A percentile compares a stretch with the other conserved stretches of the same genome.
These are phyloP conservation scores for Flaveria linearis DNA, from an alignment of 129 eudicot species.

Conservation along the genomic window DNA sequence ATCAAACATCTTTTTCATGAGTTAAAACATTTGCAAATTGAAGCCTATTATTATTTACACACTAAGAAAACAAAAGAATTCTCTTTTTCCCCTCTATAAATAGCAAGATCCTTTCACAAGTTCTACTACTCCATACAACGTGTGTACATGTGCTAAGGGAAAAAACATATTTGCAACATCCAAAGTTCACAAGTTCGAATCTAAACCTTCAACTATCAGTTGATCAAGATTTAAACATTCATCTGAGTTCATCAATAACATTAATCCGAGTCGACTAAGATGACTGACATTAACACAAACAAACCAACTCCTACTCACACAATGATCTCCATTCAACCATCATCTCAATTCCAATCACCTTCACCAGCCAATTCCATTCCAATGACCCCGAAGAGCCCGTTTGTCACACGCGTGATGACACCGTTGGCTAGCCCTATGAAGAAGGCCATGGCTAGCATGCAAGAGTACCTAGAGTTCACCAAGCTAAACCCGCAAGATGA, in stretches of 20 bases:
- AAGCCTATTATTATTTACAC: not conserved
- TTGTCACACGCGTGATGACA: slow-evolving; percentile 45
- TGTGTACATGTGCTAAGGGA: not conserved
- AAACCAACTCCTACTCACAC: slow-evolving; percentile 2
- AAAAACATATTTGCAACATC: not conserved
- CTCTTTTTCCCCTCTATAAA: slow-evolving; percentile 29
- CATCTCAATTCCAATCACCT: slow-evolving; percentile 31
- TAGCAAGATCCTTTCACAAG: slow-evolving; percentile 24
- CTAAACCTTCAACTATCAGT: too few species aligned
- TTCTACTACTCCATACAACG: slow-evolving; percentile 17
- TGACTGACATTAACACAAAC: slow-evolving; percentile 21
- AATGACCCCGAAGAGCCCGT: slow-evolving; percentile 51
- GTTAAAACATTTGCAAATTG: too few species aligned
- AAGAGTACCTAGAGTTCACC: slow-evolving; percentile 54
- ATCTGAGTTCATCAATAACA: too few species aligned
- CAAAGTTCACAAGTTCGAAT: not conserved
- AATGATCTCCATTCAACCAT: slow-evolving; percentile 25
- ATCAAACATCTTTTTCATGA: too few species aligned
- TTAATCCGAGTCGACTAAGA: not conserved
- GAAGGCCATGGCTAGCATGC: slow-evolving; percentile 57
- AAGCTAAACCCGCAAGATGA: slow-evolving; percentile 81
- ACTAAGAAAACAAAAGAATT: not conserved
- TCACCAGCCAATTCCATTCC: slow-evolving; percentile 42
- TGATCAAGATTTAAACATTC: too few species aligned
- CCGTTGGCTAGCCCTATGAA: slow-evolving; percentile 72